Evolutionary conservation across 257 asterid species (phyloP).

Genomic region (Petunia axillaris): DNA sequence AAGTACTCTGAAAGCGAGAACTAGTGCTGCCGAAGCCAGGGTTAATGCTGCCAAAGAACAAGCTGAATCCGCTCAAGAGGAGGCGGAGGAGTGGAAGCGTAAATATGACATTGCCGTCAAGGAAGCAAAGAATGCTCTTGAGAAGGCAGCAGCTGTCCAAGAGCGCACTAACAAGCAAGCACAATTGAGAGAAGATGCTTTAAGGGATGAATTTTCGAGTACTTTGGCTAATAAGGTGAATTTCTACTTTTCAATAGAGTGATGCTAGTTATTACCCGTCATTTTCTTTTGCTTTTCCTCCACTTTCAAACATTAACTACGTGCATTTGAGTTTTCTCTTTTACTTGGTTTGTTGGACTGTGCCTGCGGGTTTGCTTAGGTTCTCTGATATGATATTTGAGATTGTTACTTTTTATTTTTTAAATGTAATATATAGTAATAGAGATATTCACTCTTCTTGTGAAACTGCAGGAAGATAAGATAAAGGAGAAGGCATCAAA

Average conservation of each 20-base stretch:
- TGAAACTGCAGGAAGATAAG: slow-evolving; percentile 72
- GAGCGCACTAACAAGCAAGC: slow-evolving; percentile 81
- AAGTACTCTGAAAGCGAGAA: slow-evolving; percentile 73
- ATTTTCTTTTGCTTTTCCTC: slow-evolving; percentile 23
- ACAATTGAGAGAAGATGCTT: slow-evolving; percentile 78
- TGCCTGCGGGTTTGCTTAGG: neutral
- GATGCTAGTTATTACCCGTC: slow-evolving; percentile 3
- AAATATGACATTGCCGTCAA: slow-evolving; percentile 81
- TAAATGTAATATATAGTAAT: slow-evolving; percentile 15
- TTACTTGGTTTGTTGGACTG: slow-evolving; percentile 5
- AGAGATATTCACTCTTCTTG: neutral
- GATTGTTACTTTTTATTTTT: slow-evolving; percentile 25
- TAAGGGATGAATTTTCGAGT: slow-evolving; percentile 73
- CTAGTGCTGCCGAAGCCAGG: slow-evolving; percentile 98
- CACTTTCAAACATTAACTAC: slow-evolving; percentile 6
- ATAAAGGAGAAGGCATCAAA: slow-evolving; percentile 68
- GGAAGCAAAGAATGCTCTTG: slow-evolving; percentile 87
- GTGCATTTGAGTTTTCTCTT: neutral
- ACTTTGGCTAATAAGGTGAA: slow-evolving; percentile 77
- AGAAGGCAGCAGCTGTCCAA: slow-evolving; percentile 87
- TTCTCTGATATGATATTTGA: slow-evolving; percentile 24
- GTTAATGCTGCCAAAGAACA: slow-evolving; percentile 93
- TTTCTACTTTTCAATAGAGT: slow-evolving; percentile 17
- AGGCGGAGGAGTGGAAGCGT: slow-evolving; percentile 97
- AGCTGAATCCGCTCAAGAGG: slow-evolving; percentile 90